Percentiles rank a stretch among this genome's conserved stretches.
Evolutionary conservation across 192 early-diverging fungal species (phyloP).

Genomic region (Podila minutissima): DNA sequence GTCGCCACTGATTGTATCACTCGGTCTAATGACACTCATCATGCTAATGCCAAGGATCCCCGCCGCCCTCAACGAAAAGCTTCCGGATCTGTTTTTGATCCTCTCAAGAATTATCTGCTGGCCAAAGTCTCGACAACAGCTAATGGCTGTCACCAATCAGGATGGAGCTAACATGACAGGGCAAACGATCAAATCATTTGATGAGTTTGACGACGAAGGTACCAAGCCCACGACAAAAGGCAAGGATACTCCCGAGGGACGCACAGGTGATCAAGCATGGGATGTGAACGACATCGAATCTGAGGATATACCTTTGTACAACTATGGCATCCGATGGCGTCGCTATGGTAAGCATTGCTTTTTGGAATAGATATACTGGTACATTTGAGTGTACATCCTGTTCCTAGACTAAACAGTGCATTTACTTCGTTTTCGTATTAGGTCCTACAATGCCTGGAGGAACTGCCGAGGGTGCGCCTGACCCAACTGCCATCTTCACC

Average conservation of each 20-base stretch:
- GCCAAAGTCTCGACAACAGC: slow-evolving; percentile 57
- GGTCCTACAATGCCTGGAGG: slow-evolving; percentile 25
- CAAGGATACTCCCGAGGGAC: not conserved
- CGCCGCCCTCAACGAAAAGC: slow-evolving; percentile 50
- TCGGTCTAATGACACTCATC: slow-evolving; percentile 61
- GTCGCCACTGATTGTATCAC: slow-evolving; percentile 59
- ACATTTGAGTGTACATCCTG: no score
- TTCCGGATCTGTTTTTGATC: slow-evolving; percentile 60
- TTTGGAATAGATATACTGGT: not conserved
- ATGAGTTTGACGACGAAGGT: slow-evolving; percentile 33
- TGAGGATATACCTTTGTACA: slow-evolving; percentile 30
- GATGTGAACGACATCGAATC: slow-evolving; percentile 16
- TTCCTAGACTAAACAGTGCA: no score
- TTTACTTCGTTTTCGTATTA: not conserved
- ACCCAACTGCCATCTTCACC: slow-evolving; percentile 65
- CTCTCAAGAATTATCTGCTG: slow-evolving; percentile 63
- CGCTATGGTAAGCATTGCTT: slow-evolving; percentile 35
- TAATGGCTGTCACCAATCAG: slow-evolving; percentile 37
- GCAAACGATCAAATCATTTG: slow-evolving; percentile 35
- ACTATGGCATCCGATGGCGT: slow-evolving; percentile 42
- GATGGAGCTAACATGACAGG: slow-evolving; percentile 27
- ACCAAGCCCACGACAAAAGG: not conserved
- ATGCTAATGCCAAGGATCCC: slow-evolving; percentile 65
- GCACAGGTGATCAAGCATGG: not conserved
- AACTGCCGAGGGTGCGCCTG: slow-evolving; percentile 56